A percentile compares a stretch with the other conserved stretches of the same genome.
Evolutionary conservation across 1,284 basidiomycete species (phyloP).

Genomic region (Cryptococcus sp.): DNA sequence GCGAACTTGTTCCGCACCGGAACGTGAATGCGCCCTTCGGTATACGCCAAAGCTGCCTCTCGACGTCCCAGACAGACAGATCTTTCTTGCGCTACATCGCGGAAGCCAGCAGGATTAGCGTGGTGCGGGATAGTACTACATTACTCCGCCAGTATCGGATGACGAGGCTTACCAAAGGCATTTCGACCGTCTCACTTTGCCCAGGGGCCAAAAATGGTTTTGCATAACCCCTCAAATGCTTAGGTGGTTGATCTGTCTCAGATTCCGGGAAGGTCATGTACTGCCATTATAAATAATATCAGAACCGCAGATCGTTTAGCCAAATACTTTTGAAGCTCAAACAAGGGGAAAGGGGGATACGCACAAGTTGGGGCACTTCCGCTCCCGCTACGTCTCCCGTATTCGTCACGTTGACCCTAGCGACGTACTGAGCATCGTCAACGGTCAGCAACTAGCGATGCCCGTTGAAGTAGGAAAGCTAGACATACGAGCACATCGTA

Average conservation of each 20-base stretch:
- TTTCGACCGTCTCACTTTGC: slow-evolving; percentile 37
- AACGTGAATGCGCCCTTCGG: slow-evolving; percentile 49
- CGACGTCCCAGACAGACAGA: slow-evolving; percentile 53
- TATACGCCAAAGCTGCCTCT: slow-evolving; percentile 48
- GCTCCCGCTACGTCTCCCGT: slow-evolving; percentile 49
- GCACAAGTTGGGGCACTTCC: slow-evolving; percentile 56
- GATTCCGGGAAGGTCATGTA: slow-evolving; percentile 52
- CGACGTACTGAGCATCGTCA: slow-evolving; percentile 29
- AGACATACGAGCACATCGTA: slow-evolving; percentile 49
- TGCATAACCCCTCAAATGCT: slow-evolving; percentile 49
- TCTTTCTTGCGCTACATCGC: slow-evolving; percentile 52
- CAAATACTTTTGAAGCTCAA: not conserved
- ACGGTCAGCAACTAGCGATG: not conserved
- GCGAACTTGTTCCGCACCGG: slow-evolving; percentile 45
- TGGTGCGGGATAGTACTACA: too few species aligned
- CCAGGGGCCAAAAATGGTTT: slow-evolving; percentile 47
- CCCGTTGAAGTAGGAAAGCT: not conserved
- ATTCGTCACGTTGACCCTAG: slow-evolving; percentile 53
- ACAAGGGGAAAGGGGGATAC: slow-evolving; percentile 9
- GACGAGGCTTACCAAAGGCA: slow-evolving; percentile 47
- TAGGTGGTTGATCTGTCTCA: slow-evolving; percentile 48
- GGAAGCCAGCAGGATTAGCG: not conserved
- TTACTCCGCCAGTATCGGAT: too few species aligned
- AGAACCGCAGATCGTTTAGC: not conserved
- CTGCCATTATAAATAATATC: slow-evolving; percentile 18